Evolutionary conservation across 2,329 filamentous ascomycete species (phyloP), one percentile per base, ranked within the genome.

Genomic region (Phyllosticta citrichinensis): DNA sequence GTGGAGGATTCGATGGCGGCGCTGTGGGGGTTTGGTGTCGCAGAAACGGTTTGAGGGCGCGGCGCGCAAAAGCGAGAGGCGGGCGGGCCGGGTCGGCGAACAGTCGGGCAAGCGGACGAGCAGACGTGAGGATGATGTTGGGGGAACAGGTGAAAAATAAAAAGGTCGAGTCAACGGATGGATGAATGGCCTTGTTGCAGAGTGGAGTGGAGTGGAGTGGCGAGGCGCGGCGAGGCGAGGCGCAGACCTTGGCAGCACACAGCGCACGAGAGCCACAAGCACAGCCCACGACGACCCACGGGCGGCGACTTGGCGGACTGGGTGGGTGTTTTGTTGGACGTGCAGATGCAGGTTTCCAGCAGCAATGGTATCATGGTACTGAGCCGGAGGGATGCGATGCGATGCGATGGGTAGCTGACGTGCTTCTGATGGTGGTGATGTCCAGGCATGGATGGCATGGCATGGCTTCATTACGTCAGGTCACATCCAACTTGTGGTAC

Each of bases 1-100:
- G 22, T 22, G 35, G 75, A 76, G 47, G 80, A 14, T 71, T 65
- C 35, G 24, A 27, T 25, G 40, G 27, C 27, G 25, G 33, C 52
- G 57, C 30, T 12, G 14, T 33, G 30, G 30, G 9, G 12, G 5
- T 14, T 40, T 40, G 33, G 33, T 40, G 33, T 40, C 33, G 33
- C 33, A 40, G 33, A 40, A 40, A 17, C 10, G 33, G 33, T 40
- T 40, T 40, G 33, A 40, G 33, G 33, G 33, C 14, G 33, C 33
- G 33, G 33, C 33, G 33, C 33, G 33, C 33, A 11, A 5, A 11
- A 14, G 33, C 11, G 33, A 5, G 33, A 40, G 33, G 27, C 27
- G 27, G 27, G 27, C 27, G 27, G 27, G 27, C 27, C 27, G 27
- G 27, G 27, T 30, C 27, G 27, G 27, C 6, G 27, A 6, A 30